Base-by-base conservation (phyloP, 2,329 filamentous ascomycete species). In the Pseudopyrenochaeta lycopersici region DNA sequence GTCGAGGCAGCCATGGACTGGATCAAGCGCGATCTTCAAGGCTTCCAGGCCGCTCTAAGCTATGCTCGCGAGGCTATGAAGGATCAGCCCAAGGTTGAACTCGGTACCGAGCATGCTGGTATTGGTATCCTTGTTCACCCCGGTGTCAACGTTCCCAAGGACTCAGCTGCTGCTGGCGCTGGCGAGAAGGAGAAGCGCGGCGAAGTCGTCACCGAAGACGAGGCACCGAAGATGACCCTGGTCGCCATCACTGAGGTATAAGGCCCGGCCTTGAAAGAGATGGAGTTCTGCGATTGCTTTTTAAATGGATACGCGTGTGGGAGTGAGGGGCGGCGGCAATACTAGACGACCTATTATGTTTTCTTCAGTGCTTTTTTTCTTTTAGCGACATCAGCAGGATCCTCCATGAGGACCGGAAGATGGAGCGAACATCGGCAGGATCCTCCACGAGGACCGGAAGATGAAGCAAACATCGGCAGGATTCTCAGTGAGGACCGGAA, bases 11-110 rank as follows among this genome's bases (percentile, higher is more conserved):
- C 72, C 36, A 72, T 72, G 63, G 49, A 70, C 36, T 76, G 73
- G 72, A 74, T 77, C 65, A 82, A 82, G 74, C 76, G 81, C 42
- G 80, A 83, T 56, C 70, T 82, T 32, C 63, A 75, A 54, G 78
- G 80, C 46, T 83, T 83, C 69, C 75, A 80, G 57, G 76, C 78
- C 12, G 81, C 81, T 1, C 77, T 83, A 14, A 71, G 61, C 43
- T 83, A 75, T 57, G 80, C 81, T 48, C 76, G 80, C 60, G 77
- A 76, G 38, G 80, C 80, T 17, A 70, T 80, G 67, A 73, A 72
- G 64, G 78, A 80, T 62, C 69, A 72, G 31, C 81, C 81, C 58
- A 80, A 81, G 72, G 66, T 83, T 39, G 75, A 83, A 68, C 73
- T 83, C 36, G 81, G 81, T 50, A 81, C 80, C 21, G 76, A 77